Evolutionary conservation across 352 stramenopile species (phyloP).

Genomic region (Phytophthora ramorum): DNA sequence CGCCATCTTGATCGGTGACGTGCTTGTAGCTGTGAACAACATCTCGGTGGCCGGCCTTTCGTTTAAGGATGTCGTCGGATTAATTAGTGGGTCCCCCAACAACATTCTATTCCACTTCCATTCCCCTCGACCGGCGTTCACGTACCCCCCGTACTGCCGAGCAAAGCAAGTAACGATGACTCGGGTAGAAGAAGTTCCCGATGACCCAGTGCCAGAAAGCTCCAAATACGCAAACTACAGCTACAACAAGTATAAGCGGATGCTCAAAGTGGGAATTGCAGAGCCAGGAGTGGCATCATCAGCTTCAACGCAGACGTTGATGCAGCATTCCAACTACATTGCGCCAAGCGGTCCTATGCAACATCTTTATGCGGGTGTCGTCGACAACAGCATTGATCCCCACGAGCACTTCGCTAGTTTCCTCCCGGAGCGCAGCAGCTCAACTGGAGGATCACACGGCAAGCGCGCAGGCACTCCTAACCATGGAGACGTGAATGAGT

Average conservation of each 20-base stretch:
- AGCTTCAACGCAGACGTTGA: constrained; percentile 41
- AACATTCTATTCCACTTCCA: constrained; percentile 88
- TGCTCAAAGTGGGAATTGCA: constrained; percentile 68
- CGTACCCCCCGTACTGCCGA: constrained; percentile 77
- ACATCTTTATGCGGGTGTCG: constrained; percentile 85
- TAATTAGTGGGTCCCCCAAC: constrained; percentile 69
- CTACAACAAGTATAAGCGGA: constrained; percentile 67
- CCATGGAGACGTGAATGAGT: constrained; percentile 59
- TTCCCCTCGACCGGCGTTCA: constrained; percentile 62
- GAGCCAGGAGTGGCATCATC: constrained; percentile 37
- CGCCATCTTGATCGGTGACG: constrained; percentile 75
- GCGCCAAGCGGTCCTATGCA: constrained; percentile 87
- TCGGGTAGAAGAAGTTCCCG: constrained; percentile 48
- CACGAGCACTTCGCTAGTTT: constrained; percentile 92
- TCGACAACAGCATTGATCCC: constrained; percentile 91
- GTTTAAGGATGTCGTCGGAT: constrained; percentile 82
- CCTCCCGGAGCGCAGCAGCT: constrained; percentile 49
- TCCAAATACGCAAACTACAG: constrained; percentile 78
- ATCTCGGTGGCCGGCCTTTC: constrained; percentile 53
- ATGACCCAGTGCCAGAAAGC: constrained; percentile 32
- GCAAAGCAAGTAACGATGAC: constrained; percentile 61
- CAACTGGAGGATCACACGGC: constrained; percentile 1
- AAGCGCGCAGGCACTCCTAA: constrained; percentile 20
- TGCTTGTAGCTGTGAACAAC: constrained; percentile 84
- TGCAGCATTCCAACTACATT: constrained; percentile 68